phyloP scores from a whole-genome alignment of 495 filamentous ascomycete species.

The Hypoxylon fragiforme region DNA sequence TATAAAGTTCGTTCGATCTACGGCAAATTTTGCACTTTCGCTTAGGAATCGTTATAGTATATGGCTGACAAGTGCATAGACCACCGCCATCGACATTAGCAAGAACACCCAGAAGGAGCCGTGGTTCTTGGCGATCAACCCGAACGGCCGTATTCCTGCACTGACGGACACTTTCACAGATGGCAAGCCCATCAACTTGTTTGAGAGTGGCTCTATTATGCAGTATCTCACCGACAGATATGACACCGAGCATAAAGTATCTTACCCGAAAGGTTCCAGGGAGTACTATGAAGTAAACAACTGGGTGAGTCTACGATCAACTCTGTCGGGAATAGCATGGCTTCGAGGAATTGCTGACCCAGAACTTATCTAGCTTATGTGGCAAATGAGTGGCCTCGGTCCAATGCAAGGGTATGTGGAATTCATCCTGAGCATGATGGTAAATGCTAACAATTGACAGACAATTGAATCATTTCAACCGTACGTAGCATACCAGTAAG shows the following conservation, averaged over 20 bases:
- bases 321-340: background rate
- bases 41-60: background rate
- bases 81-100: slow-evolving; percentile 67
- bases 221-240: slow-evolving; percentile 65
- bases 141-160: slow-evolving; percentile 94
- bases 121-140: slow-evolving; percentile 92
- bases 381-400: slow-evolving; percentile 73
- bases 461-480: slow-evolving; percentile 84
- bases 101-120: slow-evolving; percentile 76
- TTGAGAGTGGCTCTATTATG: slow-evolving; percentile 85
- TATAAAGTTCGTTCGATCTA: slow-evolving; percentile 55
- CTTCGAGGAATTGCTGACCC: background rate
- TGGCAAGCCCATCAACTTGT: slow-evolving; percentile 73
- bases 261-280: slow-evolving; percentile 70
- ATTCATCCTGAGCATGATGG: slow-evolving; percentile 15
- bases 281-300: slow-evolving; percentile 79
- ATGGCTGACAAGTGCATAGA: slow-evolving; percentile 34
- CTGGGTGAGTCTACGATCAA: slow-evolving; percentile 59
- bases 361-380: slow-evolving; percentile 41
- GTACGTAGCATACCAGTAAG: slow-evolving; percentile 37
- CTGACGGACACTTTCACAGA: slow-evolving; percentile 76
- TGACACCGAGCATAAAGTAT: slow-evolving; percentile 73
- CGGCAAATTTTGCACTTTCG: too few relatives aligned
- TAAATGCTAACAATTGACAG: slow-evolving; percentile 23
- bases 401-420: slow-evolving; percentile 75